Evolutionary conservation across 1,284 basidiomycete genomes (phyloP).

Genomic region (Ganoderma boninense): DNA sequence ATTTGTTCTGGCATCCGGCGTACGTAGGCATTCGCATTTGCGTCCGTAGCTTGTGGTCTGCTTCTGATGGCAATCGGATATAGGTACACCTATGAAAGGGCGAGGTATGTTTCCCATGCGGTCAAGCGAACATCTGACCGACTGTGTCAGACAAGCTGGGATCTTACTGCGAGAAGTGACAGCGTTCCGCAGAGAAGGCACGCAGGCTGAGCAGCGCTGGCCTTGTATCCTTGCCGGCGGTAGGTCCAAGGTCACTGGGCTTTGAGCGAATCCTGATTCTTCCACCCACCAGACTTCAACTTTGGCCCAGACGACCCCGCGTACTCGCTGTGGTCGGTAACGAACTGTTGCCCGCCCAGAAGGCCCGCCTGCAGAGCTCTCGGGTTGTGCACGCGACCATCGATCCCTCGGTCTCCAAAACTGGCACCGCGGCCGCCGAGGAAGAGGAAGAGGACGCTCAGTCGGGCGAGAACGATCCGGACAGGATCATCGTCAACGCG

Average conservation of each 20-base stretch:
- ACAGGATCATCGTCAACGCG: conserved; percentile 81
- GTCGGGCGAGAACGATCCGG: conserved; percentile 62
- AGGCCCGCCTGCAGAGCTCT: conserved; percentile 64
- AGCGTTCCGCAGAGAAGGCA: conserved; percentile 61
- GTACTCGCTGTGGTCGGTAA: conserved; percentile 83
- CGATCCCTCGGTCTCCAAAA: conserved; percentile 61
- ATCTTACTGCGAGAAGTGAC: conserved; percentile 75
- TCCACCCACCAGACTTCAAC: conserved; percentile 86
- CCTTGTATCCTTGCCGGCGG: conserved; percentile 88
- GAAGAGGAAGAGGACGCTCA: conserved; percentile 53
- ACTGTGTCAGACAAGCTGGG: conserved; percentile 63
- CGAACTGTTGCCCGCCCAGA: conserved; percentile 61
- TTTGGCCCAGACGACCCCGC: conserved; percentile 87
- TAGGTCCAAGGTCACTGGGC: conserved; percentile 39
- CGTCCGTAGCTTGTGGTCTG: conserved; percentile 5
- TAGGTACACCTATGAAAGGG: conserved; percentile 89
- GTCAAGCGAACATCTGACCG: conserved; percentile 11
- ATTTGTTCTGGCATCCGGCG: conserved; percentile 95
- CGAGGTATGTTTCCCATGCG: conserved; percentile 56
- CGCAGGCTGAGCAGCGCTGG: conserved; percentile 59
- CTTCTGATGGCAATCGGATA: not conserved
- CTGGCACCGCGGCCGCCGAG: conserved; percentile 41
- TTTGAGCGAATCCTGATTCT: not conserved
- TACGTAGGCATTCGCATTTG: conserved; percentile 46
- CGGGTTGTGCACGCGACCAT: conserved; percentile 86